Conservation (phyloP, 2,329 filamentous ascomycete genomes). For the Podosphaera fusca region DNA sequence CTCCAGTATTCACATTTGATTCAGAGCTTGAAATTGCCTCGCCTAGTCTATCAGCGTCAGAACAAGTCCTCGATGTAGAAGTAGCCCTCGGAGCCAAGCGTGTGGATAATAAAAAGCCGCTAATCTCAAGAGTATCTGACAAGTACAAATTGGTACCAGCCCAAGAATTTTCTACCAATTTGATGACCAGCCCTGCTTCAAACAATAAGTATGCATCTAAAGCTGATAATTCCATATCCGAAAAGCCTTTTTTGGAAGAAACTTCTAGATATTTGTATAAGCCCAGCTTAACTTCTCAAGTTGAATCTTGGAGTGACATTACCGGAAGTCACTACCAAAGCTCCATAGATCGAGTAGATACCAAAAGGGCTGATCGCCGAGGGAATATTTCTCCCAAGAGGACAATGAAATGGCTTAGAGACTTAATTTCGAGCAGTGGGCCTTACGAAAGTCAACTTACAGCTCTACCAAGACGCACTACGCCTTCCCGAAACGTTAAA, state of each 20-base stretch:
- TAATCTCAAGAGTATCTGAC: neutral
- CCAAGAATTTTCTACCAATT: conserved; percentile 8
- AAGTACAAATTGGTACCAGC: conserved; percentile 6
- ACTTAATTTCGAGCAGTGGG: conserved; percentile 9
- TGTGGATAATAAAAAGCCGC: neutral
- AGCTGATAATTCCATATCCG: neutral
- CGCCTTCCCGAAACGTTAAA: conserved; percentile 2
- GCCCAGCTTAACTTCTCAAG: conserved; percentile 7
- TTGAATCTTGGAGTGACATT: conserved; percentile 4
- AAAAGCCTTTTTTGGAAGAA: conserved; percentile 3
- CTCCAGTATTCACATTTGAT: neutral
- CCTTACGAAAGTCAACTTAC: conserved; percentile 13
- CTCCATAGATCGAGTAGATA: neutral
- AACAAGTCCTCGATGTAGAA: neutral
- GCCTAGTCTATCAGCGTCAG: neutral
- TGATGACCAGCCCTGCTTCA: conserved; percentile 4
- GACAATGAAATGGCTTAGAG: conserved; percentile 13
- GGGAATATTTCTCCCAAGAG: neutral
- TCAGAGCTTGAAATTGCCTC: neutral
- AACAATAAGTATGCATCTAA: conserved; percentile 4
- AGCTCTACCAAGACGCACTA: conserved; percentile 10
- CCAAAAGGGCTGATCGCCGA: neutral
- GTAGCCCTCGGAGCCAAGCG: neutral
- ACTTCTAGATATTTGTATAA: neutral
- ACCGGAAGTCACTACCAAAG: neutral